phyloP scores from a whole-genome alignment of 768 basidiomycete species.

The Amanita rimosa region DNA sequence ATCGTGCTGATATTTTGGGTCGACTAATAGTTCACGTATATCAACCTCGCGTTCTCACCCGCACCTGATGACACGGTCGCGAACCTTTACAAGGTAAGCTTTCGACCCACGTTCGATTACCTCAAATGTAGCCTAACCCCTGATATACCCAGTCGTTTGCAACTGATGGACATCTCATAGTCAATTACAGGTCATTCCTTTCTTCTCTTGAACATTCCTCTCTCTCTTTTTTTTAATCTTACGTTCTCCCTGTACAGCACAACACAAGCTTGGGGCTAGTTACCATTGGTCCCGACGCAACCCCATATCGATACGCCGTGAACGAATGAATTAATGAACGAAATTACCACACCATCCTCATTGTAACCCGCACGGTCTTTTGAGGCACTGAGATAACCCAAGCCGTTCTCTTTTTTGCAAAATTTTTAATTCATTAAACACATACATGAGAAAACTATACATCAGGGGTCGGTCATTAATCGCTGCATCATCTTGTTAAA shows the following conservation, averaged over 20 bases:
- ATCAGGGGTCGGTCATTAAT: constrained; percentile 3
- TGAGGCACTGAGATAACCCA: background rate
- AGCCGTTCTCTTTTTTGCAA: background rate
- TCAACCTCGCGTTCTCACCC: constrained; percentile 69
- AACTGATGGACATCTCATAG: constrained; percentile 82
- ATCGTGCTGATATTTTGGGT: constrained; percentile 21
- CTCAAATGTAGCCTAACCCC: background rate
- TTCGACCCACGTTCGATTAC: background rate
- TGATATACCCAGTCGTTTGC: constrained; percentile 54
- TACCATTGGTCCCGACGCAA: background rate
- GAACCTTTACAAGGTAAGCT: constrained; percentile 57
- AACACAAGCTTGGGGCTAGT: constrained; percentile 35
- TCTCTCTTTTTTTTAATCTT: background rate
- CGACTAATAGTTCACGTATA: constrained; percentile 45
- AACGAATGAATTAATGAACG: background rate
- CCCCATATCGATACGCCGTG: background rate
- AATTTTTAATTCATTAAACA: constrained; percentile 1
- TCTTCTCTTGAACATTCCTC: background rate
- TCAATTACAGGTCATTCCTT: constrained; percentile 67
- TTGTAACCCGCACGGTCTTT: background rate
- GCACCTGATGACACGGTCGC: constrained; percentile 76
- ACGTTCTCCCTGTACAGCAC: constrained; percentile 18
- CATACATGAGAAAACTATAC: background rate
- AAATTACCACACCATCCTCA: background rate
- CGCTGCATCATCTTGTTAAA: background rate